Evolutionary conservation across 169 alveolate genomes (phyloP), one percentile per base, ranked within the genome.

Genomic region (Cryptosporidium tyzzeri): DNA sequence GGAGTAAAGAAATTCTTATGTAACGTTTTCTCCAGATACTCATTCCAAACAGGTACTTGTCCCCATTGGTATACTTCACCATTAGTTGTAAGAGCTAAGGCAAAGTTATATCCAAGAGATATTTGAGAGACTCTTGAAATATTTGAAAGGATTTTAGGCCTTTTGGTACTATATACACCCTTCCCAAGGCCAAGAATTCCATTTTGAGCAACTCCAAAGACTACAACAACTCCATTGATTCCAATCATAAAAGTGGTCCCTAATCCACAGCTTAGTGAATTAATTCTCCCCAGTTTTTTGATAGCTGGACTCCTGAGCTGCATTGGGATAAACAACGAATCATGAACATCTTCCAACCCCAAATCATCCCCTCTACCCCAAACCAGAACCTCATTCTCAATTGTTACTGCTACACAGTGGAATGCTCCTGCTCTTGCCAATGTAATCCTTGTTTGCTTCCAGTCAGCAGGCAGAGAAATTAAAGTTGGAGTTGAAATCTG

Each of bases 31-130:
- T 80, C 89, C 7, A 80, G 31, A 44, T 44, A 67, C 23, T 59
- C 80, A 41, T 48, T 62, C 89, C 89, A 80, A 12, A 80, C 89
- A 12, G 65, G 71, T 9, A 80, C 62, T 80, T 80, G 89, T 23
- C 89, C 89, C 89, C 89, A 80, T 29, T 80, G 89, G 41, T 62
- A 80, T 48, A 80, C 89, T 26, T 80, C 75, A 10, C 89, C 89
- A 65, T 26, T 44, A 6, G 80, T 80, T 8, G 89, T 80, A 23
- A 80, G 67, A 1, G 89, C 89, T 26, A 80, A 33, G 5, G 35
- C 89, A 45, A 80, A 80, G 51, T 80, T 80, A 12, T 80, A 80
- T 26, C 89, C 80, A 39, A 80, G 55, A 33, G 89, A 80, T n/a
- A 80, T 37, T 48, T 80, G 80, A 3, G 75, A 21, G 21, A 80